phyloP scores from a whole-genome alignment of 495 filamentous ascomycete species.

The Cercophora scortea region DNA sequence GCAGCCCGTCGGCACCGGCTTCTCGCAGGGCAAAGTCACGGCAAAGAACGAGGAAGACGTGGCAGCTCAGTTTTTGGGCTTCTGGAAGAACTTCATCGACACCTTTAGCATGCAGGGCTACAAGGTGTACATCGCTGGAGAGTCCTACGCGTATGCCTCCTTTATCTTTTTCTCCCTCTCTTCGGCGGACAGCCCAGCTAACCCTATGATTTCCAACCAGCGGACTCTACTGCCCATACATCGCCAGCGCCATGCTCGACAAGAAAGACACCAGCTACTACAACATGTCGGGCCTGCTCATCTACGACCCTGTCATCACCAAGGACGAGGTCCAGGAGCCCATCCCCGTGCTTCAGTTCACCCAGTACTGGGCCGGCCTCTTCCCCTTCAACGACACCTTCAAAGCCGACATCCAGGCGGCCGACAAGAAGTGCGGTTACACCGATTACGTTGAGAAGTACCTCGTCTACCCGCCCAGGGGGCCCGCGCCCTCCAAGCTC shows the following conservation, averaged over 20 bases:
- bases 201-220: neutral
- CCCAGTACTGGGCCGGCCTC: slow-evolving; percentile 53
- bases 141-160: slow-evolving; percentile 51
- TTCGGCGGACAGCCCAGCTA: neutral
- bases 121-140: slow-evolving; percentile 62
- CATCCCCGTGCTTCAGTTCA: slow-evolving; percentile 52
- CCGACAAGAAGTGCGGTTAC: slow-evolving; percentile 56
- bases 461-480: slow-evolving; percentile 60
- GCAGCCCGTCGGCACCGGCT: slow-evolving; percentile 73
- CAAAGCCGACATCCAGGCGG: slow-evolving; percentile 46
- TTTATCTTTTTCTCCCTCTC: neutral
- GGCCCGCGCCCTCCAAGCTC: slow-evolving; percentile 39
- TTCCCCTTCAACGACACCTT: slow-evolving; percentile 64
- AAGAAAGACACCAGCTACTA: slow-evolving; percentile 59
- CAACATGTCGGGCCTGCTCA: slow-evolving; percentile 57
- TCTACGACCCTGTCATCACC: slow-evolving; percentile 62
- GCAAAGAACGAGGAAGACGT: slow-evolving; percentile 58
- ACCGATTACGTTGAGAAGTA: slow-evolving; percentile 52
- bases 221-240: slow-evolving; percentile 73
- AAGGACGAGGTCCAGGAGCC: slow-evolving; percentile 39
- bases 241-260: slow-evolving; percentile 66
- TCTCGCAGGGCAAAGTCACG: slow-evolving; percentile 53
- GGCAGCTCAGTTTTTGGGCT: slow-evolving; percentile 59
- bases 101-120: slow-evolving; percentile 55
- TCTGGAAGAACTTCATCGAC: slow-evolving; percentile 62